Conservation (phyloP, 1,139 yeast species). For the Nakaseomyces bracarensis region DNA sequence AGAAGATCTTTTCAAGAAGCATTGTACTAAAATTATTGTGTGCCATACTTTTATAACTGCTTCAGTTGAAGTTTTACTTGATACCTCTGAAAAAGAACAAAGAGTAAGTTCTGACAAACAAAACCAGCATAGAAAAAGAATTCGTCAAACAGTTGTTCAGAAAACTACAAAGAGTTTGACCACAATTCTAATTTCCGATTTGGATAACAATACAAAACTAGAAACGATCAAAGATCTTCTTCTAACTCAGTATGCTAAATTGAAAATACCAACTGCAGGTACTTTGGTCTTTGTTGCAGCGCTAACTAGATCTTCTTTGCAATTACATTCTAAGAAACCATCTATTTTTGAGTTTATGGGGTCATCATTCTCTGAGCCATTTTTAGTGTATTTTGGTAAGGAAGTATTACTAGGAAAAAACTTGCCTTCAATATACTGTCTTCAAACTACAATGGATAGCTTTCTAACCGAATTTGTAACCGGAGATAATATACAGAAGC, state of each 20-base stretch:
- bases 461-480: slow-evolving; percentile 40
- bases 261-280: slow-evolving; percentile 28
- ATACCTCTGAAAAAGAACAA: slow-evolving; percentile 21
- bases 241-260: slow-evolving; percentile 13
- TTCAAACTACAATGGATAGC: slow-evolving; percentile 21
- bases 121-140: slow-evolving; percentile 42
- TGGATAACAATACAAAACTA: slow-evolving; percentile 10
- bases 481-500: slow-evolving; percentile 37
- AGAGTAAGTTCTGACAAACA: slow-evolving; percentile 19
- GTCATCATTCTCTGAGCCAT: slow-evolving; percentile 19
- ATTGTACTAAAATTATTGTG: slow-evolving; percentile 16
- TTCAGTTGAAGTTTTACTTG: slow-evolving; percentile 22
- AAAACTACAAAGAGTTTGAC: slow-evolving; percentile 32
- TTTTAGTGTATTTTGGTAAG: slow-evolving; percentile 32
- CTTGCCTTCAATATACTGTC: slow-evolving; percentile 33
- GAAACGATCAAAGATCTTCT: slow-evolving; percentile 11
- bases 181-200: slow-evolving; percentile 15
- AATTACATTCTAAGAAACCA: slow-evolving; percentile 39
- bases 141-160: slow-evolving; percentile 39
- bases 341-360: slow-evolving; percentile 31
- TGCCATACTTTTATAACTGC: slow-evolving; percentile 20
- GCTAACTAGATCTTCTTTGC: slow-evolving; percentile 35
- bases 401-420: slow-evolving; percentile 42
- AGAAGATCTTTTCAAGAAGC: slow-evolving; percentile 11
- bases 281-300: slow-evolving; percentile 36